Base-by-base conservation (phyloP, 169 alveolate species). In the Babesia bigemina region DNA sequence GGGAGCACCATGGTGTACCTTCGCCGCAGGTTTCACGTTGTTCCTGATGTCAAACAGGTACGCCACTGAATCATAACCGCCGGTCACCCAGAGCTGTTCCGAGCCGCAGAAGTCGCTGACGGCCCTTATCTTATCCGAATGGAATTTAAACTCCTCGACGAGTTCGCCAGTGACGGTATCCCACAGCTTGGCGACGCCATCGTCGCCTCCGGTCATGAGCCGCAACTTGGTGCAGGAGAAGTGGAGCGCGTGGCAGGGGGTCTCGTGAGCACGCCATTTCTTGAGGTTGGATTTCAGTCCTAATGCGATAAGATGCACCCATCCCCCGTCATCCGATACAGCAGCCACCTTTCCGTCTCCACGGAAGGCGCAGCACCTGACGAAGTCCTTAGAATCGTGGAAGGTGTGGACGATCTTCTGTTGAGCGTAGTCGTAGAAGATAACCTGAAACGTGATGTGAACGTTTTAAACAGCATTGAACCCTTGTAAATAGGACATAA, bases 141-240 rank as follows among this genome's bases (percentile, higher is more conserved):
- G 88, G 22, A 74, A 74, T 28, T 53, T 36, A 60, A 63, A 72
- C 26, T 74, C 49, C 39, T 52, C 28, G 16, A 74, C 39, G 49
- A 62, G 11, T 22, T 72, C 72, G 16, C 72, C 84, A 2, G 70
- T 45, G 48, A 47, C 47, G 14, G 73, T 74, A 44, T 81, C 88
- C 88, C 88, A 81, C 36, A 57, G 39, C 42, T 81, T 81, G 48
- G 77, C 88, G 21, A 53, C 53, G 12, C 75, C 63, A 45, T 81
- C 88, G 29, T 81, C 88, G 11, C 86, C 61, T 16, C 88, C 88
- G n/a, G 88, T 28, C 77, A 81, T 39, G 29, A 81, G n/a, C 14
- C 52, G n/a, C 55, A 45, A 14, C 49, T 81, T 81, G 22, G 61
- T 39, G 48, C 24, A 45, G 19, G 88, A 81, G 42, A 81, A 81